Conservation (phyloP, 2,329 filamentous ascomycete genomes). For the Exophiala sp. region DNA sequence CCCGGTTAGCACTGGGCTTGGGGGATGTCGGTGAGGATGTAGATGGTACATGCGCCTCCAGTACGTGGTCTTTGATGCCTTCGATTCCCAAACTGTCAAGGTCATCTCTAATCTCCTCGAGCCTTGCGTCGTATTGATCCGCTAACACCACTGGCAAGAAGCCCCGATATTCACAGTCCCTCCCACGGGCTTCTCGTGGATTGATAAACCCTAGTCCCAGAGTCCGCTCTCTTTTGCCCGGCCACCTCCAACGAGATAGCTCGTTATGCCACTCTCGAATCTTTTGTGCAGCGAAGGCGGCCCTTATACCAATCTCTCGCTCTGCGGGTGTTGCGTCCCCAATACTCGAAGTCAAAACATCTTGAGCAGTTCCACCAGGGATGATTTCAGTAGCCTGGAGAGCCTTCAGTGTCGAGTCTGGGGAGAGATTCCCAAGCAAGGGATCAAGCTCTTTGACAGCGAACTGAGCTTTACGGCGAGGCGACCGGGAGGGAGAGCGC, state of each 20-base stretch:
- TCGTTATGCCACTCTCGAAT: constrained; percentile 55
- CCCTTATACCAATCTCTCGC: constrained; percentile 53
- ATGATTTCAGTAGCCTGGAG: constrained; percentile 42
- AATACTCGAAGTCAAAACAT: constrained; percentile 46
- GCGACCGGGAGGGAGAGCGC: constrained; percentile 36
- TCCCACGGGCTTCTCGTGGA: constrained; percentile 6
- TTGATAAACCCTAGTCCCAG: constrained; percentile 41
- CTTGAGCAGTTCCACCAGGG: constrained; percentile 37
- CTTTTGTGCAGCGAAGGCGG: constrained; percentile 54
- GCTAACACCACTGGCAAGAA: constrained; percentile 63
- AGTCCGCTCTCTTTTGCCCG: constrained; percentile 36
- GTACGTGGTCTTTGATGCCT: constrained; percentile 80
- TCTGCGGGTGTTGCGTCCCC: constrained; percentile 51
- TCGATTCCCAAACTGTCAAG: constrained; percentile 48
- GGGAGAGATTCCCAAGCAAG: constrained; percentile 49
- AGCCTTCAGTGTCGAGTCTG: constrained; percentile 49
- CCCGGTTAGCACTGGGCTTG: constrained; percentile 35
- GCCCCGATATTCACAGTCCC: constrained; percentile 55
- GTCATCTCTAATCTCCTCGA: constrained; percentile 62
- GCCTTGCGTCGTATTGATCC: constrained; percentile 61
- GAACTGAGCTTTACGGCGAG: constrained; percentile 35
- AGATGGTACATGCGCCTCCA: constrained; percentile 62
- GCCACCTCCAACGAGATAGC: constrained; percentile 55
- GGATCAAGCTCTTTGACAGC: constrained; percentile 40
- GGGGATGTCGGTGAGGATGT: constrained; percentile 41